These are phyloP conservation scores for Lenzites betulinus DNA, from an alignment of 768 basidiomycete genomes.

Conservation along the genomic window DNA sequence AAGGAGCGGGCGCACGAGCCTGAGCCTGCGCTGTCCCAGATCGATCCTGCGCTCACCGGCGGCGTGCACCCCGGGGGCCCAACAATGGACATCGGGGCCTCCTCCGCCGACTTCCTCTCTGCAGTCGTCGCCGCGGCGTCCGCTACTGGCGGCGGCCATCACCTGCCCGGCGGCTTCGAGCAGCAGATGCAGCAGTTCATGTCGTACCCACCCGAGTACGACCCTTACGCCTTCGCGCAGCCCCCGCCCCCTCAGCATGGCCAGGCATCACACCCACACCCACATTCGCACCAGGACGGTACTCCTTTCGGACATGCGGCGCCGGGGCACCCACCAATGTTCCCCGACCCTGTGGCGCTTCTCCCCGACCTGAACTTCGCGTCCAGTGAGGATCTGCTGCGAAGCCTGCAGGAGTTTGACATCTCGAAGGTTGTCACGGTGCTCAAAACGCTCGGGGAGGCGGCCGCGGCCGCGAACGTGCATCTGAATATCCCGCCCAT, in stretches of 20 bases:
- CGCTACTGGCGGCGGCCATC: conserved; percentile 40
- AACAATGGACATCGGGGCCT: conserved; percentile 38
- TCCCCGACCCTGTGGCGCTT: conserved; percentile 26
- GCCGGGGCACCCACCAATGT: conserved; percentile 30
- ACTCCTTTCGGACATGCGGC: conserved; percentile 23
- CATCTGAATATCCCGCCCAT: conserved; percentile 30
- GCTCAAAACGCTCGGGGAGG: conserved; percentile 65
- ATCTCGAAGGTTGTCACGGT: conserved; percentile 69
- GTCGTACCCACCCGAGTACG: conserved; percentile 33
- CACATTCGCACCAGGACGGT: conserved; percentile 26
- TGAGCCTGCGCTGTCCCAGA: conserved; percentile 14
- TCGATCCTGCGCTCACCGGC: conserved; percentile 5
- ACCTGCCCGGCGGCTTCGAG: conserved; percentile 21
- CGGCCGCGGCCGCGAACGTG: conserved; percentile 46
- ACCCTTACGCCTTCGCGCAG: conserved; percentile 33
- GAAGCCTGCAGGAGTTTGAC: conserved; percentile 72
- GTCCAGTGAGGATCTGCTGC: conserved; percentile 75
- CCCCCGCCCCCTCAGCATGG: conserved; percentile 22
- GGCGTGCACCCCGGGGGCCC: conserved; percentile 3
- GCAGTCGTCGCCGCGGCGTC: conserved; percentile 68
- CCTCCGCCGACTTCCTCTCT: conserved; percentile 60
- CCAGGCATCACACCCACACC: conserved; percentile 29
- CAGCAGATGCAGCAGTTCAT: conserved; percentile 29
- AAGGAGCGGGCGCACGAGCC: conserved; percentile 38
- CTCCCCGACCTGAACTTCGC: conserved; percentile 44